Base-by-base conservation (phyloP, 345 rosid genomes). In the Carallia brachiata region DNA sequence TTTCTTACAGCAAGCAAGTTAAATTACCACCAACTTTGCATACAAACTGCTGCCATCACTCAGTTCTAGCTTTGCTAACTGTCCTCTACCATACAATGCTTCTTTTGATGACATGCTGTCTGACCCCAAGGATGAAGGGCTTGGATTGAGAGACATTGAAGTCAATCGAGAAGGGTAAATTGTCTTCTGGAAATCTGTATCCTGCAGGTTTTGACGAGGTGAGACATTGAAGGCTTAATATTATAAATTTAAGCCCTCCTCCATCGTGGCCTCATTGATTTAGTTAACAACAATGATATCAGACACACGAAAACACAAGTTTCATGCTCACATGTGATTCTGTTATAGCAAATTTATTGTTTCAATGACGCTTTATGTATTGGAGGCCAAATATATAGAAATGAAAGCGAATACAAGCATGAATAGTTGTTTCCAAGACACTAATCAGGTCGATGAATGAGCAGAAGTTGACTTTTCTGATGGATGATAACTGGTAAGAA, bases 11-110 rank as follows among this genome's bases (percentile, higher is more conserved):
- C 65, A 72, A 60, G 69, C 36, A 63, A 36, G n/a, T 67, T 70
- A 68, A 84, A 78, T 78, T 89, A 94, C 98, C 96, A 94, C 96
- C 78, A 92, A 80, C 75, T 92, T 92, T 37, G 96, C 91, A 71
- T 80, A 90, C 28, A 94, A 74, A 71, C 67, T 82, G 62, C 77
- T 84, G 58, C 97, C 97, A 80, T 90, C 89, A 70, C 85, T 88
- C 75, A 92, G 82, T 66, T 82, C 97, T 75, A 92, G 83, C 83
- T 91, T 87, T 3, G 85, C 92, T 57, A 87, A 81, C 68, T 80
- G 85, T 56, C 87, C 89, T 57, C 69, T 69, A 78, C 65, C 52
- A 52, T 76, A 83, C 67, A 78, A 81, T 18, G 84, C 73, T 65
- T 81, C 71, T 10, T 73, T 31, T 44, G 94, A 77, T 63, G 84